Percentiles rank a stretch among this genome's conserved stretches.
These are phyloP conservation scores for Didymella segeticola DNA, from an alignment of 2,329 filamentous ascomycete genomes.

Conservation along the genomic window DNA sequence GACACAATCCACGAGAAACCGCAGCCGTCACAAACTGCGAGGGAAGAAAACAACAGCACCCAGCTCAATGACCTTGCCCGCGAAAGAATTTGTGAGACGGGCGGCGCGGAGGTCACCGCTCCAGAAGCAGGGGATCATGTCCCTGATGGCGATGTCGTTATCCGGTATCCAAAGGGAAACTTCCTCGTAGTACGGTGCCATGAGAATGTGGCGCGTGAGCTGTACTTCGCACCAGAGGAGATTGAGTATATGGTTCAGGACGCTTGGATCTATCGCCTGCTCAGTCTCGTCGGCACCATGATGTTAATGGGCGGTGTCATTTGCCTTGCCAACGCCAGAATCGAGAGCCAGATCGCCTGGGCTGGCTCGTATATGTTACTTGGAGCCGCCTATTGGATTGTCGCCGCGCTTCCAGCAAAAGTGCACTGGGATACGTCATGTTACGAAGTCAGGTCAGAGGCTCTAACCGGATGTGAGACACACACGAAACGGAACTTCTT, in stretches of 20 bases:
- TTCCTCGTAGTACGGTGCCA: constrained; percentile 58
- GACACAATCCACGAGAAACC: neutral
- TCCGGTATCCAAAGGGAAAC: constrained; percentile 59
- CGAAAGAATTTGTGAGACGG: too few species aligned
- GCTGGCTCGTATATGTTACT: constrained; percentile 58
- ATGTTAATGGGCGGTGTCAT: constrained; percentile 62
- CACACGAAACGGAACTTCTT: constrained; percentile 35
- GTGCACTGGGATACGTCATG: constrained; percentile 58
- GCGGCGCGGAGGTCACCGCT: too few species aligned
- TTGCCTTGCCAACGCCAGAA: constrained; percentile 57
- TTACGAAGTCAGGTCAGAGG: constrained; percentile 51
- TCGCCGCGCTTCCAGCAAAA: constrained; percentile 56
- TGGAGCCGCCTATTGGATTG: constrained; percentile 59
- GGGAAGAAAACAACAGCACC: too few species aligned
- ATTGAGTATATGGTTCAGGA: constrained; percentile 55
- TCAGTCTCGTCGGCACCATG: constrained; percentile 58
- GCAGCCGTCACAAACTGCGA: too few species aligned
- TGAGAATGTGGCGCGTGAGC: constrained; percentile 58
- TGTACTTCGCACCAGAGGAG: constrained; percentile 60
- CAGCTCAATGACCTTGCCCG: too few species aligned
- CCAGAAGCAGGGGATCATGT: constrained; percentile 18
- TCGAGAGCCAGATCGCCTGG: constrained; percentile 57
- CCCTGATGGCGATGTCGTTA: constrained; percentile 55
- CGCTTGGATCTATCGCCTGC: constrained; percentile 52
- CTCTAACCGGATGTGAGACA: constrained; percentile 44